Percentiles rank a stretch among this genome's conserved stretches.
Conservation (phyloP, 495 filamentous ascomycete species). For the Daldinia grandis region DNA sequence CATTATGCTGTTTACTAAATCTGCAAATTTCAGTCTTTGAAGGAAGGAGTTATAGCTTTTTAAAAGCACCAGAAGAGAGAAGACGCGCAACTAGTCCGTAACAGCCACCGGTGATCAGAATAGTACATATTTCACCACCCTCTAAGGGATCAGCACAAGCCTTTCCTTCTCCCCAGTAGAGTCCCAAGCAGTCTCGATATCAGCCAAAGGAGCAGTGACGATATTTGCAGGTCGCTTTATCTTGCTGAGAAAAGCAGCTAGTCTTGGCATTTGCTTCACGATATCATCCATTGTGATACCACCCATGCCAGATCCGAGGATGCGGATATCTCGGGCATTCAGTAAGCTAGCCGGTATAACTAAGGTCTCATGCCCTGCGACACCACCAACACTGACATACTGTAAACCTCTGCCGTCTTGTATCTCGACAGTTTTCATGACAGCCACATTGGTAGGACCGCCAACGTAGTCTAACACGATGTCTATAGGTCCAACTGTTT, state of each 20-base stretch:
- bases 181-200: conserved; percentile 17
- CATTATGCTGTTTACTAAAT: neutral
- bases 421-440: conserved; percentile 8
- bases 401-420: conserved; percentile 13
- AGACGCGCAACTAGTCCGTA: too few relatives aligned
- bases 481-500: conserved; percentile 39
- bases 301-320: conserved; percentile 20
- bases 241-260: conserved; percentile 11
- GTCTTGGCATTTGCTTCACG: conserved; percentile 8
- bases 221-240: conserved; percentile 10
- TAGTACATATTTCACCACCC: neutral
- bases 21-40: neutral
- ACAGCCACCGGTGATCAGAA: neutral
- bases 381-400: conserved; percentile 16
- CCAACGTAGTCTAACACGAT: conserved; percentile 27
- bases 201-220: conserved; percentile 19
- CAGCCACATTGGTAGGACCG: neutral
- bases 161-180: conserved; percentile 11
- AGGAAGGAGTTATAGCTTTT: neutral
- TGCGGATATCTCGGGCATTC: conserved; percentile 13
- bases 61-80: too few relatives aligned
- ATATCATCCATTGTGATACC: conserved; percentile 14
- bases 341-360: conserved; percentile 7
- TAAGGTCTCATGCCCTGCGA: conserved; percentile 7
- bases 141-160: conserved; percentile 31